These are phyloP conservation scores for Myxozyma neotropica DNA, from an alignment of 805 yeast species.

Conservation along the genomic window DNA sequence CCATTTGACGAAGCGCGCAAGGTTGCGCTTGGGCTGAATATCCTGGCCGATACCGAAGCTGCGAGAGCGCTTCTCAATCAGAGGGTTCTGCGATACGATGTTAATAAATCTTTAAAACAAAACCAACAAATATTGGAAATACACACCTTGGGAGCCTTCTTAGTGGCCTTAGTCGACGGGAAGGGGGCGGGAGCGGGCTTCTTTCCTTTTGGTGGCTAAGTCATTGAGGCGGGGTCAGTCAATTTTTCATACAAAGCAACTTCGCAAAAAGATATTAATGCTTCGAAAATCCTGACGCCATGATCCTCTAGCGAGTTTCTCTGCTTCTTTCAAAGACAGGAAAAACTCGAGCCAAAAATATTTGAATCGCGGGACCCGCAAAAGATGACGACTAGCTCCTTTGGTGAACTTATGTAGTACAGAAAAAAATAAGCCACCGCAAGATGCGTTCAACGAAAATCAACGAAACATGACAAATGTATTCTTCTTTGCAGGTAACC, in stretches of 20 bases:
- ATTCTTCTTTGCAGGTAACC: neutral
- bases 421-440: neutral
- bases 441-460: neutral
- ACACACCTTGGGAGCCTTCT: conserved; percentile 50
- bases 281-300: conserved; percentile 24
- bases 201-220: conserved; percentile 64
- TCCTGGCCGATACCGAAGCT: conserved; percentile 96
- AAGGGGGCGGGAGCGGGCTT: conserved; percentile 99
- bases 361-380: neutral
- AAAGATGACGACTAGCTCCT: neutral
- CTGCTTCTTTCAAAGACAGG: neutral
- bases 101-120: conserved; percentile 13
- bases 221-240: conserved; percentile 48
- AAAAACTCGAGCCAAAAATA: conserved; percentile 15
- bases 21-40: conserved; percentile 91
- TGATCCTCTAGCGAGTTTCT: conserved; percentile 29
- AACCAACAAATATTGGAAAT: neutral
- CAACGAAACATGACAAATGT: neutral
- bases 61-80: conserved; percentile 86
- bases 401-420: neutral
- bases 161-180: conserved; percentile 63
- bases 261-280: conserved; percentile 1
- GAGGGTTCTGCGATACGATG: conserved; percentile 64
- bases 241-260: conserved; percentile 12
- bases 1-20: conserved; percentile 98